Percentiles rank a stretch among this genome's conserved stretches.
phyloP scores from a whole-genome alignment of 2,329 filamentous ascomycete genomes.

The Gyromitra esculenta region DNA sequence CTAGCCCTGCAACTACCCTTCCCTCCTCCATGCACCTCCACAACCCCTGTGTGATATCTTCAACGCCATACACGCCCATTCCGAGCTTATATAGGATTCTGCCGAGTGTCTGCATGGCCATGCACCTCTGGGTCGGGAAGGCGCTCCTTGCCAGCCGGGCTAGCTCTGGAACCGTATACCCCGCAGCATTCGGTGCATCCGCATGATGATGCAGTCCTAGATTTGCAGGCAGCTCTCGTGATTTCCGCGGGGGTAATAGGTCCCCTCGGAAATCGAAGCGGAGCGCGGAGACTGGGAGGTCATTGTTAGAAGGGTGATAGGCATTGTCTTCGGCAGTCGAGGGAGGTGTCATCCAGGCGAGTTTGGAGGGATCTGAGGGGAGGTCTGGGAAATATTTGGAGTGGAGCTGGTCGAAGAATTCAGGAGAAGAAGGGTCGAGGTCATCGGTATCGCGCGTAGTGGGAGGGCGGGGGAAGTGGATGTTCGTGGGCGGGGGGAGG shows the following conservation, averaged over 20 bases:
- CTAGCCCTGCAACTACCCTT: slow-evolving; percentile 77
- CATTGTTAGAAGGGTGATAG: slow-evolving; percentile 80
- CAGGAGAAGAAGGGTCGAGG: slow-evolving; percentile 81
- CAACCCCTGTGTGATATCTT: slow-evolving; percentile 76
- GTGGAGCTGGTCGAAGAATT: slow-evolving; percentile 86
- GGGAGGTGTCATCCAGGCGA: slow-evolving; percentile 87
- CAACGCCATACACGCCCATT: slow-evolving; percentile 72
- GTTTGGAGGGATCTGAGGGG: slow-evolving; percentile 81
- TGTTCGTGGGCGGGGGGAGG: slow-evolving; percentile 59
- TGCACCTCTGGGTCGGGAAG: slow-evolving; percentile 85
- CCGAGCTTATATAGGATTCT: slow-evolving; percentile 85
- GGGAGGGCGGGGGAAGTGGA: slow-evolving; percentile 71
- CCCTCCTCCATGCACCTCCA: slow-evolving; percentile 83
- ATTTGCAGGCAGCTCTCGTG: slow-evolving; percentile 77
- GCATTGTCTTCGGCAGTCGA: slow-evolving; percentile 73
- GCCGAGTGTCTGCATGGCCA: slow-evolving; percentile 91
- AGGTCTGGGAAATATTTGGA: slow-evolving; percentile 92
- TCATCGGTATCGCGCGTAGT: slow-evolving; percentile 65
- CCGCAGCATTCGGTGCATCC: slow-evolving; percentile 88
- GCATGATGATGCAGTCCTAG: slow-evolving; percentile 93
- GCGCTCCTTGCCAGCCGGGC: slow-evolving; percentile 81
- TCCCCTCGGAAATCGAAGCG: slow-evolving; percentile 88
- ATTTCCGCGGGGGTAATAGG: slow-evolving; percentile 78
- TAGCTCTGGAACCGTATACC: slow-evolving; percentile 90
- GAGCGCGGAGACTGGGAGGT: slow-evolving; percentile 77